Evolutionary conservation across 2,329 filamentous ascomycete genomes (phyloP).

Genomic region (Fusarium citri): DNA sequence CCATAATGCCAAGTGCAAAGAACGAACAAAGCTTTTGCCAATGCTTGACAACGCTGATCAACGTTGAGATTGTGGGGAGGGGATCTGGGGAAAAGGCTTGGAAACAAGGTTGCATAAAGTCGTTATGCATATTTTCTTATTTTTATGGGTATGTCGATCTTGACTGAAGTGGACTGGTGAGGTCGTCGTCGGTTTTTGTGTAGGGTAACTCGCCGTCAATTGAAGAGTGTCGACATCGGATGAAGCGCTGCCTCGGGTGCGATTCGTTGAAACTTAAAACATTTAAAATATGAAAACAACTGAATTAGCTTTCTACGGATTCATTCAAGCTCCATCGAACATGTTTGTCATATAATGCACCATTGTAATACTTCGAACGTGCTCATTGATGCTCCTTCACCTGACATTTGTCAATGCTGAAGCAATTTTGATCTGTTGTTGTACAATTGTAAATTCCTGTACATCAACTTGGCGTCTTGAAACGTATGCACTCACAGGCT

Average conservation of each 20-base stretch:
- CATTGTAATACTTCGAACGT: no score
- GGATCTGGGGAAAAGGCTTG: not conserved
- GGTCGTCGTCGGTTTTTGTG: fast-evolving
- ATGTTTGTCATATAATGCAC: no score
- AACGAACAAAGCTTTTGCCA: not conserved
- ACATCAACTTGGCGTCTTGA: no score
- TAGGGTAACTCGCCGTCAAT: not conserved
- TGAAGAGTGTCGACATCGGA: not conserved
- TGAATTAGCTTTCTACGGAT: no score
- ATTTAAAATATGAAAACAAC: no score
- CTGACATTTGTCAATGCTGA: no score
- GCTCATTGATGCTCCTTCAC: no score
- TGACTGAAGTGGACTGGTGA: not conserved
- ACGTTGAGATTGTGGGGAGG: not conserved
- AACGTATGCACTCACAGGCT: no score
- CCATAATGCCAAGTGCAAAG: not conserved
- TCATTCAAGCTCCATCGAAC: no score
- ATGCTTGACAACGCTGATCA: not conserved
- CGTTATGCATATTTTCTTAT: not conserved
- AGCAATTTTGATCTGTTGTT: fast-evolving
- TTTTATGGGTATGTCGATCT: not conserved
- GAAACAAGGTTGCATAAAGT: not conserved
- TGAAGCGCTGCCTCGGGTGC: no score
- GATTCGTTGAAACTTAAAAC: no score
- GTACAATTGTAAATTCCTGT: fast-evolving